Conservation (phyloP, 352 stramenopile species). For the Globisporangium middletonii region DNA sequence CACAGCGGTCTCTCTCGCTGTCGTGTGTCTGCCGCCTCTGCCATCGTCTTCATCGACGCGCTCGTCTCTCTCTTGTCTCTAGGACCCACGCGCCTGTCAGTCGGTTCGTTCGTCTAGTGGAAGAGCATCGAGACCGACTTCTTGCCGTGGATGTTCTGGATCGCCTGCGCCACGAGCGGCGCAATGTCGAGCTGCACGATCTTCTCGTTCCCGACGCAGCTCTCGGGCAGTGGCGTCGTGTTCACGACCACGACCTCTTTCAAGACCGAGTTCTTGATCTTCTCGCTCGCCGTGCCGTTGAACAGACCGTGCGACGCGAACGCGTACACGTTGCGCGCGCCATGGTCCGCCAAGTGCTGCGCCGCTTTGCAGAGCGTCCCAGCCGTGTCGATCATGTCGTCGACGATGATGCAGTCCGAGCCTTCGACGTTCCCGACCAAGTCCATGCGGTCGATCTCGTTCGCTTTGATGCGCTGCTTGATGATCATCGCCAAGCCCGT, state of each 20-base stretch:
- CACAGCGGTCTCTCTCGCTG: not conserved
- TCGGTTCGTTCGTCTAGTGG: constrained; percentile 76
- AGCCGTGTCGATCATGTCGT: constrained; percentile 99
- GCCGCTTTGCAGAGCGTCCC: constrained; percentile 98
- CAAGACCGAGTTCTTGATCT: constrained; percentile 87
- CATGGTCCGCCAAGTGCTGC: constrained; percentile 94
- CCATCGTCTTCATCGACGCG: not conserved
- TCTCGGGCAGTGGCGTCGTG: constrained; percentile 80
- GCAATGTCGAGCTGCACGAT: constrained; percentile 98
- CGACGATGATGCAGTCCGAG: constrained; percentile 99
- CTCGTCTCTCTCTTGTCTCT: not conserved
- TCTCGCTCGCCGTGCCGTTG: constrained; percentile 86
- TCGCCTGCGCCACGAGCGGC: constrained; percentile 97
- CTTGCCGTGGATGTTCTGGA: constrained; percentile 99
- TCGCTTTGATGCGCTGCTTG: constrained; percentile 98
- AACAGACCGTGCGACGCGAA: constrained; percentile 99
- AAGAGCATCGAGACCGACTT: constrained; percentile 99
- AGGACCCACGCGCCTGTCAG: not conserved
- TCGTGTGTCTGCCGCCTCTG: not conserved
- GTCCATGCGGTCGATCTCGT: constrained; percentile 99
- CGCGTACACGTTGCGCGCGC: constrained; percentile 97
- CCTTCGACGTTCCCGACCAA: constrained; percentile 98
- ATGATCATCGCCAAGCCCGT: constrained; percentile 99
- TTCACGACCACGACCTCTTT: constrained; percentile 91
- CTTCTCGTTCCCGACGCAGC: constrained; percentile 94